Conservation (phyloP, 2,329 filamentous ascomycete genomes). For the Magnaporthales sp. region DNA sequence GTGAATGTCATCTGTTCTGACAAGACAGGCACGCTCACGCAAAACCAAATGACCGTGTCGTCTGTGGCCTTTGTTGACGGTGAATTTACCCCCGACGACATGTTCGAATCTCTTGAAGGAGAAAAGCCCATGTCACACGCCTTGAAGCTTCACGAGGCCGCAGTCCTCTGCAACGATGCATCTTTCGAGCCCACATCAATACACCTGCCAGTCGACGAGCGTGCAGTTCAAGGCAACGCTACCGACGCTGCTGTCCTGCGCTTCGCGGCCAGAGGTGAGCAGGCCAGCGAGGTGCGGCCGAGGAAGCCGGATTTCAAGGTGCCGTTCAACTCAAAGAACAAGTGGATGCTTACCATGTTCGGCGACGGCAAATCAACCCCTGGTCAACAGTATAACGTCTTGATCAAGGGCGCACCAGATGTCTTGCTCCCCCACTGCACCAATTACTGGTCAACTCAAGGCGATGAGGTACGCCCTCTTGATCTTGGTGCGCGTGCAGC, state of each 20-base stretch:
- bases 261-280: constrained; percentile 57
- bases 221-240: constrained; percentile 64
- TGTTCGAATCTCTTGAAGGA: background rate
- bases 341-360: constrained; percentile 66
- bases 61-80: background rate
- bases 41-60: constrained; percentile 50
- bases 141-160: constrained; percentile 45
- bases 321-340: constrained; percentile 76
- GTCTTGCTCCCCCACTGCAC: constrained; percentile 58
- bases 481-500: constrained; percentile 30
- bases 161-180: constrained; percentile 65
- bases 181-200: constrained; percentile 62
- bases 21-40: constrained; percentile 58
- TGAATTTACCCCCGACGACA: background rate
- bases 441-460: constrained; percentile 45
- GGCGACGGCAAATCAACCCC: constrained; percentile 29
- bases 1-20: constrained; percentile 62
- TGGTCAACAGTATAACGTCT: constrained; percentile 38
- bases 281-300: constrained; percentile 49
- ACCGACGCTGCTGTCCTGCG: constrained; percentile 68
- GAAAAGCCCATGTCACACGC: background rate
- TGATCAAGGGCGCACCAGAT: constrained; percentile 72
- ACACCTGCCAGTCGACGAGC: constrained; percentile 47
- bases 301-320: constrained; percentile 59
- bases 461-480: constrained; percentile 40